Percentiles rank a stretch among this genome's conserved stretches.
Evolutionary conservation across 345 rosid genomes (phyloP).

Genomic region (Salix exigua): DNA sequence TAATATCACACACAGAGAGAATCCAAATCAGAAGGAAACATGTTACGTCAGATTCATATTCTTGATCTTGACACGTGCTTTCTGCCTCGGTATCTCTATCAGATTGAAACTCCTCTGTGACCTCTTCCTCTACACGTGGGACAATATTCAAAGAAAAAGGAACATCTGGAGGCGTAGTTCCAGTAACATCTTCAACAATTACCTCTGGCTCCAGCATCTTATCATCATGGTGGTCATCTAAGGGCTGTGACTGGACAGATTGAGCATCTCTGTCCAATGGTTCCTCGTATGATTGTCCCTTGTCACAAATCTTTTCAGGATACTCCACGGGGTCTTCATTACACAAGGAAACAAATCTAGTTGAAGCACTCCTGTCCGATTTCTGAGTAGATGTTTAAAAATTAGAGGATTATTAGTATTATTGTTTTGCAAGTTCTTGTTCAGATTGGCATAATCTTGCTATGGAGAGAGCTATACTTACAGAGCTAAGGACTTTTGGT

Average conservation of each 20-base stretch:
- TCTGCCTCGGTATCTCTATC: conserved; percentile 28
- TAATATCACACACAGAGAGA: background rate
- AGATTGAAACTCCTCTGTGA: conserved; percentile 33
- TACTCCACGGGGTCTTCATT: conserved; percentile 26
- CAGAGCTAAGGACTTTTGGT: conserved; percentile 25
- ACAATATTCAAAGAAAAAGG: conserved; percentile 34
- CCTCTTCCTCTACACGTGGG: conserved; percentile 42
- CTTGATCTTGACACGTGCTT: conserved; percentile 31
- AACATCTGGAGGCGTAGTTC: conserved; percentile 33
- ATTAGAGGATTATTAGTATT: background rate
- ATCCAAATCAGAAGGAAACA: conserved; percentile 4
- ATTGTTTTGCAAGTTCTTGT: conserved; percentile 17
- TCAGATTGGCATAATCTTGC: background rate
- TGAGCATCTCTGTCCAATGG: conserved; percentile 22
- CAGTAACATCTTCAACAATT: conserved; percentile 67
- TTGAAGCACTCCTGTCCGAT: conserved; percentile 29
- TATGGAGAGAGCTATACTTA: conserved; percentile 28
- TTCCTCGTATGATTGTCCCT: background rate
- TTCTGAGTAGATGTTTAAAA: conserved; percentile 33
- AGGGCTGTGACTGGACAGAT: conserved; percentile 26
- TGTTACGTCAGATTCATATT: conserved; percentile 49
- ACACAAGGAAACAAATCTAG: conserved; percentile 19
- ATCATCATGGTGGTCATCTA: conserved; percentile 20
- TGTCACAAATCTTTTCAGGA: conserved; percentile 22
- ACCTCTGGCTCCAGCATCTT: conserved; percentile 24